Base-by-base conservation (phyloP, 2,329 filamentous ascomycete genomes). In the Beauveria pseudobassiana region DNA sequence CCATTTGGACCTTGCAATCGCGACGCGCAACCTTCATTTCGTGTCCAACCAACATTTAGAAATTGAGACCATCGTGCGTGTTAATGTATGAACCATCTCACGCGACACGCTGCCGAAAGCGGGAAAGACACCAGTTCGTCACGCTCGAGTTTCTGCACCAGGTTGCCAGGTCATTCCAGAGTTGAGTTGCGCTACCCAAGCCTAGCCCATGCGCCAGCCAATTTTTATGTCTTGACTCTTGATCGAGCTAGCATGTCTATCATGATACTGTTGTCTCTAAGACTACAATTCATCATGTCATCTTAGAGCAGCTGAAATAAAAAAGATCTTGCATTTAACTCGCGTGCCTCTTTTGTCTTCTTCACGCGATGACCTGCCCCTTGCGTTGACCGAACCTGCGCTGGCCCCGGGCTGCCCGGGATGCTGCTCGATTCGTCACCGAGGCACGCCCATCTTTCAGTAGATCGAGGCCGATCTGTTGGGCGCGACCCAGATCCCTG, bases 51-150 rank as follows among this genome's bases (percentile, higher is more conserved):
- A 28, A 18, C 6, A 9, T 20, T 30, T 9, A 18, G 14, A 43
- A 14, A 28, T 3, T 16, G 16, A 16, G 14, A 30, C 16, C 16
- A 20, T 40, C 22, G n/a, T 22, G 30, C 12, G 16, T 40, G 20
- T 16, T 6, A 3, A 5, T 12, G 14, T 5, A 5, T 1, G 20
- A 55, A 5, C 14, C 38, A 24, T 16, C 57, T 53, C 57, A 60
- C 57, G 57, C 57, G 57, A 60, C 57, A 46, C 26, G 49, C 48
- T 60, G 40, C 57, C 57, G 49, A 26, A 60, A 53, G 49, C 28
- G 26, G 57, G 26, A 59, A 34, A 45, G 49, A 46, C 12, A 53
- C 10, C 20, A 46, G 57, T 38, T 53, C 26, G 40, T 52, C 40
- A 38, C 34, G 40, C n/a, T 24, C 55, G 22, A 50, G 30, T 34